Evolutionary conservation across 257 asterid genomes (phyloP), one percentile per base, ranked within the genome.

Genomic region (Salvia splendens): DNA sequence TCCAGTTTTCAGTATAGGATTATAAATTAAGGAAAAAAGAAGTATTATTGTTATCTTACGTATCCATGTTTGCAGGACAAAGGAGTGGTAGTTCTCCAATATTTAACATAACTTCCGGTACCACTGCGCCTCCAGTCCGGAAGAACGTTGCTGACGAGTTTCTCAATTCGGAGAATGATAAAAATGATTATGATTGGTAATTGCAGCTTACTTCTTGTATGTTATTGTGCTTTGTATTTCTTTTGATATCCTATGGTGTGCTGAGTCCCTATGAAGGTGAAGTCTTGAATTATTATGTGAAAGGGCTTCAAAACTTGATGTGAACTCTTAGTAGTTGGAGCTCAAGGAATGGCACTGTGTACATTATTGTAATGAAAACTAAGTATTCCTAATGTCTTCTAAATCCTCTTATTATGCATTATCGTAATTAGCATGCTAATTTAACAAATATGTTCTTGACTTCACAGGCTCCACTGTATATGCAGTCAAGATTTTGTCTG

Each of bases 101-200:
- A 63, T 91, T 87, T 76, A 87, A 82, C 59, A 68, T 89, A 72
- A 47, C 83, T 20, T 68, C 95, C 8, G 85, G 85, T 41, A 66
- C 84, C 69, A 82, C 84, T 14, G 87, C 76, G 28, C 83, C 91
- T 61, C 30, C 30, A 24, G 84, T 53, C 45, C 84, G 90, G 68
- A 95, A 87, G 87, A 80, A 84, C 68, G 97, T 81, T n/a, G 74
- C 96, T 14, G 99, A 89, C 28, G 99, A 95, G 76, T 87, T 95
- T 76, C 96, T 95, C 81, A 87, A 84, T 76, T 86, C 99, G 17
- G 99, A 91, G 75, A 89, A 83, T 68, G 98, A 95, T 79, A 95
- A 95, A 75, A 95, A 95, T 76, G 99, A 95, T 78, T 95, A 91
- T 67, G 97, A 95, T 56, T 95, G 99, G 99, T 95, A 86, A 75